Evolutionary conservation across 192 early-diverging fungal genomes (phyloP).

Genomic region (Coemansia sp.): DNA sequence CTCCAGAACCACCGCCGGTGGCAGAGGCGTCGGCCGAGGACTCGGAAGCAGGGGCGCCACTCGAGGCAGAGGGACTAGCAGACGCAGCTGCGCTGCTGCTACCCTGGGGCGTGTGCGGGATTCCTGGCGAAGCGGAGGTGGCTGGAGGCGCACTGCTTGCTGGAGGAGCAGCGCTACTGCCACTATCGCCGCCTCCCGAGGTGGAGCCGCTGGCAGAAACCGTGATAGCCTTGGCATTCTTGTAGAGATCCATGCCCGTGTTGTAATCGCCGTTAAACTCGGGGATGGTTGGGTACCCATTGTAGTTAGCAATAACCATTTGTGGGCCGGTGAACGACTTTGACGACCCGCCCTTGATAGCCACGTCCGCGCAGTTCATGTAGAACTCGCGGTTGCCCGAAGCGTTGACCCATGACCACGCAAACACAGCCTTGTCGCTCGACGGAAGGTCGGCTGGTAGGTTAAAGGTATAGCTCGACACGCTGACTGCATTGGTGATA

Average conservation of each 20-base stretch:
- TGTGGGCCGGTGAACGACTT: constrained; percentile 33
- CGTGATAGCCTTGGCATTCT: constrained; percentile 20
- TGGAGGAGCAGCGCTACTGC: neutral
- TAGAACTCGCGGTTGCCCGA: constrained; percentile 57
- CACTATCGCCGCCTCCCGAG: neutral
- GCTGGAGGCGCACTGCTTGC: neutral
- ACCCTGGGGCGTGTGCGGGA: neutral
- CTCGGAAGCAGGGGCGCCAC: neutral
- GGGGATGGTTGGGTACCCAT: constrained; percentile 49
- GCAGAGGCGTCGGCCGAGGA: constrained; percentile 9
- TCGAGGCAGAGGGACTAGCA: neutral
- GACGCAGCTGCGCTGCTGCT: neutral
- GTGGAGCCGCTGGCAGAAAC: constrained; percentile 22
- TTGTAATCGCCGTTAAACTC: constrained; percentile 49
- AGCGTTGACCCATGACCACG: constrained; percentile 66
- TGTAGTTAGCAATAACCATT: constrained; percentile 40
- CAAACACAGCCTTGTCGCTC: constrained; percentile 55
- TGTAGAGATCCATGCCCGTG: constrained; percentile 34
- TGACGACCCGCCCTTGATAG: constrained; percentile 21
- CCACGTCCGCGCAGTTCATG: constrained; percentile 36
- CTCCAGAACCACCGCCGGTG: constrained; percentile 1
- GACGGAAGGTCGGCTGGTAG: constrained; percentile 56
- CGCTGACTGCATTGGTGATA: constrained; percentile 12
- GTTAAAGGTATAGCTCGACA: constrained; percentile 47
- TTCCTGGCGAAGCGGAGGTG: neutral